These are phyloP conservation scores for Nakazawaea siamensis DNA, from an alignment of 805 yeast genomes.

Conservation along the genomic window DNA sequence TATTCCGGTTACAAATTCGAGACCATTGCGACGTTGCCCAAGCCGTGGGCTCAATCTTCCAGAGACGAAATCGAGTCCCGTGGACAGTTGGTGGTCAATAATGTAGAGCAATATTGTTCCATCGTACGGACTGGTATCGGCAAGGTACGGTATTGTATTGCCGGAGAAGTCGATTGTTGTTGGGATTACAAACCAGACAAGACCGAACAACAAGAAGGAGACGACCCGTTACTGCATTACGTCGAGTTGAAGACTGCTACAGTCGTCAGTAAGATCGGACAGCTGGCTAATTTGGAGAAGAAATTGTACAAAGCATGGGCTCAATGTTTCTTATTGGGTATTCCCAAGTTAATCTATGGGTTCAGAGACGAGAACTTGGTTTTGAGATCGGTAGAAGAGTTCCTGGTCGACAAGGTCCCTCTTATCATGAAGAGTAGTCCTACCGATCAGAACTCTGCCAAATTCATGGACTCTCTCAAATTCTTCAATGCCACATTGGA, in stretches of 20 bases:
- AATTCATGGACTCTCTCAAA: constrained; percentile 71
- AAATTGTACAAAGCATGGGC: constrained; percentile 85
- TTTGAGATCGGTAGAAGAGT: constrained; percentile 68
- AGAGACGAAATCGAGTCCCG: constrained; percentile 65
- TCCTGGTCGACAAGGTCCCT: constrained; percentile 73
- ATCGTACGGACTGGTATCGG: constrained; percentile 88
- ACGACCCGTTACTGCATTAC: constrained; percentile 60
- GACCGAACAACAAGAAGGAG: constrained; percentile 13
- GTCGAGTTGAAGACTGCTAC: constrained; percentile 76
- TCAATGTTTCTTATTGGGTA: constrained; percentile 83
- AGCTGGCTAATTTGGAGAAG: constrained; percentile 60
- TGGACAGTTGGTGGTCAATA: constrained; percentile 49
- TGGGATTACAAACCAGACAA: constrained; percentile 67
- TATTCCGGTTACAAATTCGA: constrained; percentile 86
- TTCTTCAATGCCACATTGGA: constrained; percentile 83
- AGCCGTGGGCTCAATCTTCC: constrained; percentile 66
- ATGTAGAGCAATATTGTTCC: constrained; percentile 68
- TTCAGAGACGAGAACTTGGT: constrained; percentile 68
- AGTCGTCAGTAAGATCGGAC: constrained; percentile 44
- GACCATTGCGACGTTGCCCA: constrained; percentile 59
- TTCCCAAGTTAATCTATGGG: constrained; percentile 76
- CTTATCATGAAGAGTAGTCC: constrained; percentile 48
- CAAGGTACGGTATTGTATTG: constrained; percentile 53
- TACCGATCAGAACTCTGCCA: constrained; percentile 19
- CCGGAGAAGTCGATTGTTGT: constrained; percentile 90